These are phyloP conservation scores for Naumovozyma castellii DNA, from an alignment of 805 yeast species.

Conservation along the genomic window DNA sequence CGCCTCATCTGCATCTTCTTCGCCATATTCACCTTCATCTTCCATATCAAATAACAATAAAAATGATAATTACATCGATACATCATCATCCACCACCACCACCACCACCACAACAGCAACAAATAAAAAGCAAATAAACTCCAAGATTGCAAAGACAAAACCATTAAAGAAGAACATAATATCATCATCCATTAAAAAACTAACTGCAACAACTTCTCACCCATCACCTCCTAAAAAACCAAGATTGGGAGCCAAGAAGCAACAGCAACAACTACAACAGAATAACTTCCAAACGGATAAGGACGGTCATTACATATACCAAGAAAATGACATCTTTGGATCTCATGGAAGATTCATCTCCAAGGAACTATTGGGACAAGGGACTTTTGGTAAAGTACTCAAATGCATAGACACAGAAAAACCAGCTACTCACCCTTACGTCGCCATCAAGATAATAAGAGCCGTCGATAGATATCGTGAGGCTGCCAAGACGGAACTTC, in stretches of 20 bases:
- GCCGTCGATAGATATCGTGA: conserved; percentile 91
- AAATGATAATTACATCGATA: too few relatives aligned
- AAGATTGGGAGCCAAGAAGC: not conserved
- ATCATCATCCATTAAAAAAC: not conserved
- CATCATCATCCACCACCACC: not conserved
- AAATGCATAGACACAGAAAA: conserved; percentile 60
- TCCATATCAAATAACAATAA: not conserved
- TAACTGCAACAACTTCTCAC: not conserved
- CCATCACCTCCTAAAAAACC: not conserved
- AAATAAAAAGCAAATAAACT: not conserved
- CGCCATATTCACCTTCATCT: not conserved
- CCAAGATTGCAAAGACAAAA: not conserved
- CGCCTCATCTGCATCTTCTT: conserved; percentile 5
- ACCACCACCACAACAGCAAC: not conserved
- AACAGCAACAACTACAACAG: not conserved
- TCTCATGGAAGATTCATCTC: conserved; percentile 55
- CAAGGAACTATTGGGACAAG: conserved; percentile 72
- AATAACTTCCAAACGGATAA: conserved; percentile 36
- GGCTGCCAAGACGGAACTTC: conserved; percentile 85
- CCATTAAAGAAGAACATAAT: not conserved
- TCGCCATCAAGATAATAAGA: conserved; percentile 87
- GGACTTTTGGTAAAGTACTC: conserved; percentile 97
- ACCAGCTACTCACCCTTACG: conserved; percentile 27
- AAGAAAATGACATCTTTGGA: conserved; percentile 54
- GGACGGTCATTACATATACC: conserved; percentile 66